Evolutionary conservation across 805 yeast species (phyloP).

Genomic region (Hanseniaspora valbyensis): DNA sequence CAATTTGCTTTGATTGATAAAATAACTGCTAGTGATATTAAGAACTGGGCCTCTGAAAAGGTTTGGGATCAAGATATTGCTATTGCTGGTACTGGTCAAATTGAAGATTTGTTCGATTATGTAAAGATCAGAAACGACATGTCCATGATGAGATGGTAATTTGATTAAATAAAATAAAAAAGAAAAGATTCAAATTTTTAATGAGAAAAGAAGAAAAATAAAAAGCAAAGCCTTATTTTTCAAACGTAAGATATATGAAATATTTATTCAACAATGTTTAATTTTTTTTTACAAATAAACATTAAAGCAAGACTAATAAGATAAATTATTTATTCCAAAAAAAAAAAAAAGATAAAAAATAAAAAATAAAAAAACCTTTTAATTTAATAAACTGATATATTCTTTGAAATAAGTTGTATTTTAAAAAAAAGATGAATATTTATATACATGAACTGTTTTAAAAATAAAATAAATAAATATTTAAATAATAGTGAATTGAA

Average conservation of each 20-base stretch:
- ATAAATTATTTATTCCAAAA: neutral
- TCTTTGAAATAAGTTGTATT: neutral
- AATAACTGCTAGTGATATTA: conserved; percentile 47
- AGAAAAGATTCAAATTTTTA: neutral
- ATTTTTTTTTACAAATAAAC: too few species aligned
- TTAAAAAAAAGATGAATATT: neutral
- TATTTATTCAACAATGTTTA: neutral
- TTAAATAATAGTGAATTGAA: too few species aligned
- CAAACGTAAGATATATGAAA: neutral
- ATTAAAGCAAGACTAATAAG: too few species aligned
- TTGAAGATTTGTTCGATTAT: conserved; percentile 75
- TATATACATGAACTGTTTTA: neutral
- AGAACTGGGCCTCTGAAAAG: conserved; percentile 62
- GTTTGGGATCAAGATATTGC: conserved; percentile 82
- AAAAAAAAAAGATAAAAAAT: neutral
- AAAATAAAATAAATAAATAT: too few species aligned
- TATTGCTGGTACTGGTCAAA: conserved; percentile 73
- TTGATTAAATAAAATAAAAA: too few species aligned
- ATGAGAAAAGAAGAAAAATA: neutral
- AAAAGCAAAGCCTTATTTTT: neutral
- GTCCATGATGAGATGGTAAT: conserved; percentile 77
- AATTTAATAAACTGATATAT: neutral
- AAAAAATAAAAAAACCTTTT: too few species aligned
- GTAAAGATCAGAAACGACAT: conserved; percentile 78
- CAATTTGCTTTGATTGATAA: conserved; percentile 52